Evolutionary conservation across 2,329 filamentous ascomycete genomes (phyloP).

Genomic region (Tolypocladium tundrense): DNA sequence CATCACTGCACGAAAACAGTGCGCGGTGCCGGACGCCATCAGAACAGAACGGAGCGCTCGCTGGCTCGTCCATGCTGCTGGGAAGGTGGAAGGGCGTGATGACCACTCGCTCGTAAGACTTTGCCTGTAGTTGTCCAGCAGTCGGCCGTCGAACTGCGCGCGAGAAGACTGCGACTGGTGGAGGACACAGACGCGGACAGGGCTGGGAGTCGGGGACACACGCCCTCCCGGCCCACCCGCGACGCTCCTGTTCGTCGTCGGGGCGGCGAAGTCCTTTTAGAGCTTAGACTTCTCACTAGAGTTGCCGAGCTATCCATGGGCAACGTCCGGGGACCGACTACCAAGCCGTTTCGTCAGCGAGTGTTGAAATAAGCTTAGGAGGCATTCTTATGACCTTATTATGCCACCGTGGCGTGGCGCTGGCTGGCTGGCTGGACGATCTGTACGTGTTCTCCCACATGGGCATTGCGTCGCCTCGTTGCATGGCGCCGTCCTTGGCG

Average conservation of each 20-base stretch:
- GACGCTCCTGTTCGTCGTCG: neutral
- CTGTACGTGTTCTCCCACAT: neutral
- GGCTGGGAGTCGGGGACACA: neutral
- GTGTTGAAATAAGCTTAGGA: conserved; percentile 9
- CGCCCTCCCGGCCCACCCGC: neutral
- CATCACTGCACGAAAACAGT: neutral
- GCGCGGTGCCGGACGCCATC: neutral
- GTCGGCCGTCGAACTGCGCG: neutral
- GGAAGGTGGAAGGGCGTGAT: neutral
- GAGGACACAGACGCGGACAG: neutral
- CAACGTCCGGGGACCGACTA: conserved; percentile 3
- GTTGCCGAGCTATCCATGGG: conserved; percentile 6
- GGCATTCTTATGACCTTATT: conserved; percentile 3
- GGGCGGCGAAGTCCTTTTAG: neutral
- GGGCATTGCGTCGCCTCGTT: neutral
- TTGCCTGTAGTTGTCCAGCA: neutral
- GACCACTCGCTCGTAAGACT: neutral
- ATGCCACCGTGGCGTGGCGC: neutral
- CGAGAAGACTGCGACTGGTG: neutral
- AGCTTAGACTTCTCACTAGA: neutral
- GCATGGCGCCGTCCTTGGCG: neutral
- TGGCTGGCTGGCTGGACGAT: neutral
- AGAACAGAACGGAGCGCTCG: neutral
- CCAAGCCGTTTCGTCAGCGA: conserved; percentile 6
- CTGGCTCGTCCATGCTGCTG: neutral